Evolutionary conservation across 2,329 filamentous ascomycete species (phyloP).

Genomic region (Colletotrichum acutatum): DNA sequence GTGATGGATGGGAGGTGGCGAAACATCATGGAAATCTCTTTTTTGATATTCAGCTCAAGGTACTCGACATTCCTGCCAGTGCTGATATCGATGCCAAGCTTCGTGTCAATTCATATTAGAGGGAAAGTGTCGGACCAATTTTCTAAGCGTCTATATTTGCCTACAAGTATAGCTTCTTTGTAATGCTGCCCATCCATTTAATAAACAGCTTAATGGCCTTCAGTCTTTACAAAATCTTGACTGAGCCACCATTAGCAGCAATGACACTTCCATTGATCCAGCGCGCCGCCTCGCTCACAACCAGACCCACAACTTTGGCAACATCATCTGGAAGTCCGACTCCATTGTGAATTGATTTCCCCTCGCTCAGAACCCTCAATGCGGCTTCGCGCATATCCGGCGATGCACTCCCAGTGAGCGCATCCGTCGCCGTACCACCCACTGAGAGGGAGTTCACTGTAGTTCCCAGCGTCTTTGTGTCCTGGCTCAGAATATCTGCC

Average conservation of each 20-base stretch:
- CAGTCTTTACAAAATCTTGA: slow-evolving; percentile 42
- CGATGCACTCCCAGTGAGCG: slow-evolving; percentile 45
- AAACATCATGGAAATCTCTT: background rate
- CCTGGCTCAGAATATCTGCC: slow-evolving; percentile 48
- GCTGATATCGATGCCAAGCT: no score
- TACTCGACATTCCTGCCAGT: no score
- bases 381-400: background rate
- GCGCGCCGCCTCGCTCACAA: slow-evolving; percentile 46
- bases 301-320: slow-evolving; percentile 47
- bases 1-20: background rate
- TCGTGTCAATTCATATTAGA: no score
- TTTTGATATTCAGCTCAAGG: background rate
- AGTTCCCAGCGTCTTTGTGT: slow-evolving; percentile 48
- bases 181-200: no score
- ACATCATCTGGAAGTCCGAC: slow-evolving; percentile 49
- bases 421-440: slow-evolving; percentile 47
- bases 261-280: slow-evolving; percentile 50
- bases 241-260: slow-evolving; percentile 48
- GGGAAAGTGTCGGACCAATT: no score
- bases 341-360: background rate
- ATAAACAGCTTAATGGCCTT: no score
- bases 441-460: slow-evolving; percentile 48
- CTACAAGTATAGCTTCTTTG: no score
- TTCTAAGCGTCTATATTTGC: no score
- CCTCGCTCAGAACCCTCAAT: background rate